Base-by-base conservation (phyloP, 306 rosid species). In the Cajanus cajan region DNA sequence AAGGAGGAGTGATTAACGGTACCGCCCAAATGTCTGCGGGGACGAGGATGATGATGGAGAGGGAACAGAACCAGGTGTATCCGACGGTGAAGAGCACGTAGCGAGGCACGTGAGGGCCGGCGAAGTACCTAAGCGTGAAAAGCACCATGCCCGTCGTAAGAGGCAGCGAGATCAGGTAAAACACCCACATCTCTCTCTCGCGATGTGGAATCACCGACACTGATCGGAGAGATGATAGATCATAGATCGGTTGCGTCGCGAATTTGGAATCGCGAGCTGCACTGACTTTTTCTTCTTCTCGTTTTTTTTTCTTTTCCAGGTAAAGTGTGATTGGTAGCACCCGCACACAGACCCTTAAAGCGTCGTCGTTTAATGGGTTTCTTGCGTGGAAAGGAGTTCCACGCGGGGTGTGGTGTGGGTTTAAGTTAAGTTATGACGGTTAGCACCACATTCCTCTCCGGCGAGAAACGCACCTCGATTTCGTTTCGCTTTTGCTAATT, bases 21-120 rank as follows among this genome's bases (percentile, higher is more conserved):
- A 95, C 98, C 90, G 87, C 89, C 98, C 98, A 95, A 78, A 95
- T 92, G 63, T 95, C 98, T 44, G 97, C 97, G 13, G 98, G 98
- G 77, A 95, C 97, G 77, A 95, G 96, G 73, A 90, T 88, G 84
- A 95, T 92, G 74, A 92, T 82, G 84, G 98, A 90, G 82, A 92
- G 88, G 5, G 98, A 95, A 65, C 94, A 92, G 76, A 95, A 95
- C 95, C 97, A 92, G 64, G 98, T 87, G 74, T 95, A 95, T 72
- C 97, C 98, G 54, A 95, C 98, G 61, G 97, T 92, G 82, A 95
- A 82, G 15, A 87, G 84, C 16, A 95, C 98, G 57, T 89, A 95
- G 68, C 95, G 95, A 85, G 94, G 98, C 34, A 92, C 93, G 58
- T 87, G 78, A 0, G 97, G 98, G 36, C 92, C 97, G 18, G 97